Percentiles rank a stretch among this genome's conserved stretches.
Conservation (phyloP, 805 yeast species). For the Cyberlindnera euphorbiiphila region DNA sequence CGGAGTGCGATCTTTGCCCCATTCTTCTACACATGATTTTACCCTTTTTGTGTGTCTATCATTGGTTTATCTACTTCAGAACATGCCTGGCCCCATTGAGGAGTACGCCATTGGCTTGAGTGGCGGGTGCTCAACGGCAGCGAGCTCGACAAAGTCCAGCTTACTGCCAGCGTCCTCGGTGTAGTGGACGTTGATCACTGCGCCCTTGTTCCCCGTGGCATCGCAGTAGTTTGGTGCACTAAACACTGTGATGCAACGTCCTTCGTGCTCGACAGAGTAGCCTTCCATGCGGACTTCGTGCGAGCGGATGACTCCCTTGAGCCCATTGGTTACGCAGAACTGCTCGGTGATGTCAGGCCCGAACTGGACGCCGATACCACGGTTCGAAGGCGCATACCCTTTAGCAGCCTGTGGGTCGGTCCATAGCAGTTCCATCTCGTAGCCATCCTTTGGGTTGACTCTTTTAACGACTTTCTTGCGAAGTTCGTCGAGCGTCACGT, state of each 20-base stretch:
- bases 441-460: constrained; percentile 88
- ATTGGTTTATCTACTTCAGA: not conserved
- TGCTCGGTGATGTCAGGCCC: constrained; percentile 91
- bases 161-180: constrained; percentile 28
- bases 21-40: no score
- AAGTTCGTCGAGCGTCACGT: constrained; percentile 68
- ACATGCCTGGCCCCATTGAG: constrained; percentile 18
- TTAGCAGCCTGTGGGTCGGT: constrained; percentile 83
- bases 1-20: no score
- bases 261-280: constrained; percentile 81
- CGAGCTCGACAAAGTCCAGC: constrained; percentile 57
- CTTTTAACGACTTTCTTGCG: constrained; percentile 66
- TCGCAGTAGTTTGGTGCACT: constrained; percentile 99
- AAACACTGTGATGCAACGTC: constrained; percentile 86
- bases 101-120: constrained; percentile 94
- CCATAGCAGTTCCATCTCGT: constrained; percentile 96
- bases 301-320: constrained; percentile 82
- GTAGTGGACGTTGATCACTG: constrained; percentile 68
- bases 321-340: constrained; percentile 67
- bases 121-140: constrained; percentile 86
- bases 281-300: constrained; percentile 96
- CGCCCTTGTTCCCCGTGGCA: constrained; percentile 85
- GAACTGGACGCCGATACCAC: constrained; percentile 95
- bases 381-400: constrained; percentile 84
- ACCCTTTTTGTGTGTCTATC: no score